phyloP scores from a whole-genome alignment of 1,139 yeast species.

The Yamadazyma songkhlaensis region DNA sequence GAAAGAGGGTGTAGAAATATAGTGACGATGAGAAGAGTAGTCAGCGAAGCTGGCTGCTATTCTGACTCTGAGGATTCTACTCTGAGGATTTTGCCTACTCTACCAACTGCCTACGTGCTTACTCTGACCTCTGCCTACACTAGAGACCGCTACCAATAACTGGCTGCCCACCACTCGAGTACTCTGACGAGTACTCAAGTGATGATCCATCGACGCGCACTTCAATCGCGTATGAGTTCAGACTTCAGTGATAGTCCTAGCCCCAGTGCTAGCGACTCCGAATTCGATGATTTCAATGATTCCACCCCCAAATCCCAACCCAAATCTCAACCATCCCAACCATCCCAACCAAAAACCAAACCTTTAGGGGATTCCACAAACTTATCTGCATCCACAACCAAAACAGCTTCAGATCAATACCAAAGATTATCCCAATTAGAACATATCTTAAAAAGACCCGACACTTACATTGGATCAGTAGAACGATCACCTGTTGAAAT shows the following conservation, averaged over 20 bases:
- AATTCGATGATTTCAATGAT: slow-evolving; percentile 12
- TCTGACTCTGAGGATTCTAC: no score
- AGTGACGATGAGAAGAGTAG: no score
- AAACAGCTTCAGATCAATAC: slow-evolving; percentile 69
- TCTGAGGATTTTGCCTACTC: no score
- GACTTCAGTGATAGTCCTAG: slow-evolving; percentile 14
- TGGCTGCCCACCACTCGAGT: no score
- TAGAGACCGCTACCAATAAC: no score
- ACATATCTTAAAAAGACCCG: slow-evolving; percentile 96
- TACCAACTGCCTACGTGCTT: no score
- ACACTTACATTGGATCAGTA: slow-evolving; percentile 94
- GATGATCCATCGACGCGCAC: no score
- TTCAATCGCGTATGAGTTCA: slow-evolving; percentile 7
- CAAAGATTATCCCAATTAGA: slow-evolving; percentile 93
- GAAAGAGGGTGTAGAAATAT: slow-evolving; percentile 8
- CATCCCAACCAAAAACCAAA: slow-evolving; percentile 8
- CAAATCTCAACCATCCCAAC: slow-evolving; percentile 1
- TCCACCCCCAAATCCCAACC: neutral
- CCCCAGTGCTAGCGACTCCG: slow-evolving; percentile 5
- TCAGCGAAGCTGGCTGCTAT: no score
- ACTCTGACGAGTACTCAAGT: no score
- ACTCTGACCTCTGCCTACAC: no score
- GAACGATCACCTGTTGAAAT: slow-evolving; percentile 75
- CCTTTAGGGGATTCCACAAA: slow-evolving; percentile 24
- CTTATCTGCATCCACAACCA: slow-evolving; percentile 11